phyloP scores from a whole-genome alignment of 495 filamentous ascomycete species.

The Aspergillus avenaceus region DNA sequence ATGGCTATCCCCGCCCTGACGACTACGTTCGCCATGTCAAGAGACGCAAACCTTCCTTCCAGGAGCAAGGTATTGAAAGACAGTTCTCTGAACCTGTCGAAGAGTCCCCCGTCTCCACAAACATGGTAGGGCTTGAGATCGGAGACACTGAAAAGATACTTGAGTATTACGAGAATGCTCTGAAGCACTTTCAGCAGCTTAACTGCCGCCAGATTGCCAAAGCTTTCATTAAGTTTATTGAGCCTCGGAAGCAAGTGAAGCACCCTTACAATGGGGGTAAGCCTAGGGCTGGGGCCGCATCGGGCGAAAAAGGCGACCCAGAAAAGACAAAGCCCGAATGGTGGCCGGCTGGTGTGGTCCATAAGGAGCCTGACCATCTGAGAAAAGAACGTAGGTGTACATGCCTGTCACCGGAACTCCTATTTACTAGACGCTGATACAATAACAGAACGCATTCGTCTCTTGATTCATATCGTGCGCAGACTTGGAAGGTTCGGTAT shows the following conservation, averaged over 20 bases:
- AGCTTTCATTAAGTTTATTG: constrained; percentile 76
- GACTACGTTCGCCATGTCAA: constrained; percentile 30
- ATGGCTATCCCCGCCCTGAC: constrained; percentile 8
- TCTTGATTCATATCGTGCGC: constrained; percentile 45
- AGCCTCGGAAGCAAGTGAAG: constrained; percentile 80
- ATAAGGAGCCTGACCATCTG: constrained; percentile 84
- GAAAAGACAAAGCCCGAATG: constrained; percentile 66
- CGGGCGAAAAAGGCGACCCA: constrained; percentile 39
- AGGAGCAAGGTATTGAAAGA: constrained; percentile 11
- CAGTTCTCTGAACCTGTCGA: constrained; percentile 20
- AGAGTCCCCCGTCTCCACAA: constrained; percentile 27
- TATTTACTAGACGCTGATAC: not conserved
- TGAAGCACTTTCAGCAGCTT: constrained; percentile 43
- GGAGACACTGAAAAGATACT: constrained; percentile 35
- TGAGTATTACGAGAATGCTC: constrained; percentile 33
- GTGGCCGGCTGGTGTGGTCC: constrained; percentile 68
- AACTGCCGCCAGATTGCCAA: constrained; percentile 59
- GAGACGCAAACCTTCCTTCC: constrained; percentile 27
- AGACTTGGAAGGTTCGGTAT: constrained; percentile 31
- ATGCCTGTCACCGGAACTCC: not conserved
- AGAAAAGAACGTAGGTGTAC: constrained; percentile 64
- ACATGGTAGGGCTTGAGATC: constrained; percentile 35
- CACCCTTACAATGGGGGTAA: constrained; percentile 73
- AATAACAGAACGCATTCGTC: constrained; percentile 34
- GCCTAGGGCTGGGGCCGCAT: constrained; percentile 28